phyloP scores from a whole-genome alignment of 75 land plant genomes.

The Pinus tabuliformis region DNA sequence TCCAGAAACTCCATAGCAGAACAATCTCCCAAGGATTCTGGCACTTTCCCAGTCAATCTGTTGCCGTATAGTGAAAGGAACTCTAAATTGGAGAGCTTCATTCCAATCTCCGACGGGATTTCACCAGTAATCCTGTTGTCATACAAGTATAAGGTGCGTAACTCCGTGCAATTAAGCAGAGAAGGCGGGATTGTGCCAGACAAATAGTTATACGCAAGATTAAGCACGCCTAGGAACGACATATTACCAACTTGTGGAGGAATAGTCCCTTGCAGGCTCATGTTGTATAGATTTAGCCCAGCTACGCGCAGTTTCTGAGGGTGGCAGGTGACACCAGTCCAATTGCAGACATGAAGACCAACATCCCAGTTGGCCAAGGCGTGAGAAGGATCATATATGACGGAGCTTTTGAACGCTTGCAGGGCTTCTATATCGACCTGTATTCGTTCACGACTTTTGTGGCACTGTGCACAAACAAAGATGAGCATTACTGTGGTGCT shows the following conservation, averaged over 20 bases:
- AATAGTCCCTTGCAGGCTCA: conserved; percentile 6
- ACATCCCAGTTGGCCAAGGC: neutral
- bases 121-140: too few relatives aligned
- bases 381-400: neutral
- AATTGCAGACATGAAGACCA: neutral
- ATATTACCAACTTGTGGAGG: neutral
- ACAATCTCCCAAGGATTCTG: conserved; percentile 12
- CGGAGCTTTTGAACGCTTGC: neutral
- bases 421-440: neutral
- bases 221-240: conserved; percentile 7
- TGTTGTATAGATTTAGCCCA: neutral
- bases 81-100: too few relatives aligned
- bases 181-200: conserved; percentile 10
- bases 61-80: conserved; percentile 17
- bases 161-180: too few relatives aligned
- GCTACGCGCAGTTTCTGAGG: neutral
- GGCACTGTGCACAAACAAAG: too few relatives aligned
- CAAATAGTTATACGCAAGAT: conserved; percentile 14
- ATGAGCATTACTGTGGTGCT: too few relatives aligned
- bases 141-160: too few relatives aligned
- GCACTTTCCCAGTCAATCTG: conserved; percentile 13
- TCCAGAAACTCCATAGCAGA: conserved; percentile 9
- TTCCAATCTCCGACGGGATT: too few relatives aligned
- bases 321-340: neutral
- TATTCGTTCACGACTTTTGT: neutral